phyloP scores from a whole-genome alignment of 2,329 filamentous ascomycete species.

The Ophiosphaerella herpotricha region DNA sequence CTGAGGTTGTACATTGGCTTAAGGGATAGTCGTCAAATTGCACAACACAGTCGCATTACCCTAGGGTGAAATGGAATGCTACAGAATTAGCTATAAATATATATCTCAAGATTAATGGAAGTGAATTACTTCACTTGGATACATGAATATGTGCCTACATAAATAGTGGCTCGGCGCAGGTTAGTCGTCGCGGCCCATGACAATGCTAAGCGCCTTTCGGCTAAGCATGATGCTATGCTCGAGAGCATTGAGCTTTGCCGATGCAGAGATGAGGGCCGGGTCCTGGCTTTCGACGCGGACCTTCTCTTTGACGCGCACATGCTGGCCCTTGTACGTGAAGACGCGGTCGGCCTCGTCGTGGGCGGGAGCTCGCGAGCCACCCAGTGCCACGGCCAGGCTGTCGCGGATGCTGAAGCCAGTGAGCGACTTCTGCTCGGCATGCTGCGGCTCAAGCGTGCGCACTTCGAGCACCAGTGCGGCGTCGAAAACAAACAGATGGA shows the following conservation, averaged over 20 bases:
- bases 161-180: too few relatives aligned
- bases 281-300: slow-evolving; percentile 87
- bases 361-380: slow-evolving; percentile 45
- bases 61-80: too few relatives aligned
- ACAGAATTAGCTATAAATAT: too few relatives aligned
- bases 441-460: slow-evolving; percentile 67
- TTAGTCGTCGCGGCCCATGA: too few relatives aligned
- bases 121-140: too few relatives aligned
- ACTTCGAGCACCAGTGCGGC: slow-evolving; percentile 64
- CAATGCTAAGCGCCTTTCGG: slow-evolving; percentile 68
- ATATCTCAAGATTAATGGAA: too few relatives aligned
- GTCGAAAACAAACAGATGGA: slow-evolving; percentile 66
- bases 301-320: slow-evolving; percentile 89
- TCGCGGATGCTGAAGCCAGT: slow-evolving; percentile 61
- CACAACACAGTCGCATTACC: too few relatives aligned
- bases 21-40: too few relatives aligned
- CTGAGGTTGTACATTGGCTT: too few relatives aligned
- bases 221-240: slow-evolving; percentile 73
- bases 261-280: slow-evolving; percentile 76
- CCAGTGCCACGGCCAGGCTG: slow-evolving; percentile 55
- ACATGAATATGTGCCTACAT: too few relatives aligned
- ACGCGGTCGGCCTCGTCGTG: slow-evolving; percentile 73
- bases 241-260: slow-evolving; percentile 80
- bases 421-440: slow-evolving; percentile 34
- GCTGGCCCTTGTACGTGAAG: slow-evolving; percentile 70